A percentile compares a stretch with the other conserved stretches of the same genome.
These are phyloP conservation scores for Mucor mucedo DNA, from an alignment of 371 early-diverging fungal species.

Conservation along the genomic window DNA sequence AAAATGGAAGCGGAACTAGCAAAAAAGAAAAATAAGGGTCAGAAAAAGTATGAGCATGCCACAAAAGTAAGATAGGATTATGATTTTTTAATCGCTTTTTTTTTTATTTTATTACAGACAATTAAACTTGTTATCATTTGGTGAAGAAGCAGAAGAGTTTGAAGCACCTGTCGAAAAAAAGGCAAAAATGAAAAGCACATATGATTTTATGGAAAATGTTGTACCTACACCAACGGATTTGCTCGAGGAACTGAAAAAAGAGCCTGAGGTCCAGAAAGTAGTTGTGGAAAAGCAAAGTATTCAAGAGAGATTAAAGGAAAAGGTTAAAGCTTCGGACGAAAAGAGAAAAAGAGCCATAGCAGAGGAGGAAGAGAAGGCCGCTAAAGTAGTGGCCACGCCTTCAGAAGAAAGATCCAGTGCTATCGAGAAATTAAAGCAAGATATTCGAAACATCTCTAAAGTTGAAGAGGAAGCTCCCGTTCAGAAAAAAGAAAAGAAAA, in stretches of 20 bases:
- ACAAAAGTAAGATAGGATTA: not conserved
- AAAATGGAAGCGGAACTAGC: conserved; percentile 39
- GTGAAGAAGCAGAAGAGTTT: conserved; percentile 69
- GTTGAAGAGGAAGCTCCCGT: conserved; percentile 19
- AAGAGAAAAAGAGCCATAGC: conserved; percentile 6
- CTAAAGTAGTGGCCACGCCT: not conserved
- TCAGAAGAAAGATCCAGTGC: conserved; percentile 31
- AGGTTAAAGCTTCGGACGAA: conserved; percentile 14
- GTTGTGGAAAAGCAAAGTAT: not conserved
- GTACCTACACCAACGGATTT: conserved; percentile 14
- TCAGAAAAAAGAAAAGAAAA: conserved; percentile 40
- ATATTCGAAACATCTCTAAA: conserved; percentile 61
- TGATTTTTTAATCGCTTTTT: conserved; percentile 2
- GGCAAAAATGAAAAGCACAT: conserved; percentile 66
- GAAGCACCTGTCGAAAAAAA: conserved; percentile 28
- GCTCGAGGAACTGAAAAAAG: conserved; percentile 7
- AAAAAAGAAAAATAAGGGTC: conserved; percentile 64
- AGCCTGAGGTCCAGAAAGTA: not conserved
- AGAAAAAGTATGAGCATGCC: conserved; percentile 59
- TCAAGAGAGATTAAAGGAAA: conserved; percentile 26
- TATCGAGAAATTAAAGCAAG: conserved; percentile 61
- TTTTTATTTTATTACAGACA: conserved; percentile 54
- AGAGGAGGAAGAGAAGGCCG: conserved; percentile 5
- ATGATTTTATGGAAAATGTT: conserved; percentile 69
- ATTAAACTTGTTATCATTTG: conserved; percentile 87